Conservation (phyloP, 208 protist species). For the Acanthamoeba castellanii region DNA sequence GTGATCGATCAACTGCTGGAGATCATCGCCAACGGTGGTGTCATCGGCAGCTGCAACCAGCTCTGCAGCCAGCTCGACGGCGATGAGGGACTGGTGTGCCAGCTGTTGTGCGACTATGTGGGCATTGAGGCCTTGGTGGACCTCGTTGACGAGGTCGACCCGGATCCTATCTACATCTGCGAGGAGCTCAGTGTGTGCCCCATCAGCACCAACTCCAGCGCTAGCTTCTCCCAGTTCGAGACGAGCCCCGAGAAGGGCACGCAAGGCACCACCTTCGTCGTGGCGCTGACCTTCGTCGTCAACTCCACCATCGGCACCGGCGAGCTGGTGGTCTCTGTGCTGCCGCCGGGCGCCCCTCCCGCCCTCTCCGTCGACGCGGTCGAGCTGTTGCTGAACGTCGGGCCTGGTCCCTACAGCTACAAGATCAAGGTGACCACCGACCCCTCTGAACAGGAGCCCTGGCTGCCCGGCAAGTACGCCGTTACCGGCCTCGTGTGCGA, state of each 20-base stretch:
- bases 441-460: slow-evolving; percentile 63
- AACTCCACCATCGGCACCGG: slow-evolving; percentile 77
- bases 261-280: slow-evolving; percentile 74
- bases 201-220: slow-evolving; percentile 65
- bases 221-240: slow-evolving; percentile 30
- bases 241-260: slow-evolving; percentile 50
- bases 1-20: slow-evolving; percentile 83
- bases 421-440: slow-evolving; percentile 35
- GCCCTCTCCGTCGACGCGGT: slow-evolving; percentile 26
- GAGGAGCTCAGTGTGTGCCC: slow-evolving; percentile 72
- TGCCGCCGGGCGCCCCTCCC: slow-evolving; percentile 47
- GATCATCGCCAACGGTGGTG: slow-evolving; percentile 83
- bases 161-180: slow-evolving; percentile 46
- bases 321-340: slow-evolving; percentile 55
- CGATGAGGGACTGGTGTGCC: slow-evolving; percentile 49
- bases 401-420: slow-evolving; percentile 42
- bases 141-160: neutral
- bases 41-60: slow-evolving; percentile 80
- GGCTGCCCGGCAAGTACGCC: slow-evolving; percentile 44
- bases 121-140: slow-evolving; percentile 71
- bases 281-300: slow-evolving; percentile 52
- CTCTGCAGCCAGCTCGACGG: slow-evolving; percentile 71
- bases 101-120: slow-evolving; percentile 79
- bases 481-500: slow-evolving; percentile 70
- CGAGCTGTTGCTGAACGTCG: slow-evolving; percentile 59